A percentile compares a stretch with the other conserved stretches of the same genome.
Conservation (phyloP, 108 stramenopile species). For the Phaeodactylum tricornutum region DNA sequence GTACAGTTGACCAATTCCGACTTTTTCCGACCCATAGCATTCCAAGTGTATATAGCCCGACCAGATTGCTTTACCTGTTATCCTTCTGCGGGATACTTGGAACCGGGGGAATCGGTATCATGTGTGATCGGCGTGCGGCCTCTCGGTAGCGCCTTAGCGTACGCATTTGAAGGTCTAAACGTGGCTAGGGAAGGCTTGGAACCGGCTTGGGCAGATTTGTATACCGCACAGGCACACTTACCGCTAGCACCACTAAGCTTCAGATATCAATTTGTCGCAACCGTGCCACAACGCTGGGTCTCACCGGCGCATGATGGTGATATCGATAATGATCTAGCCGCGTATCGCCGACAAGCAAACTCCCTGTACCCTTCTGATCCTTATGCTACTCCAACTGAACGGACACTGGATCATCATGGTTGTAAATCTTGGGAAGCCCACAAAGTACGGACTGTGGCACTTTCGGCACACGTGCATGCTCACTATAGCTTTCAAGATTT, state of each 20-base stretch:
- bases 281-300: too few species aligned
- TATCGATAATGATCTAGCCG: too few species aligned
- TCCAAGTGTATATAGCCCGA: slow-evolving; percentile 42
- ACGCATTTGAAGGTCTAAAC: slow-evolving; percentile 39
- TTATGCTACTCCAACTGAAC: too few species aligned
- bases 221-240: slow-evolving; percentile 34
- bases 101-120: slow-evolving; percentile 41
- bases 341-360: not conserved
- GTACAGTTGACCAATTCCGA: slow-evolving; percentile 53
- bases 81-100: slow-evolving; percentile 53
- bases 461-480: too few species aligned
- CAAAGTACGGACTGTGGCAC: too few species aligned
- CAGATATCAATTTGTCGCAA: too few species aligned
- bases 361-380: too few species aligned
- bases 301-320: too few species aligned
- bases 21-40: slow-evolving; percentile 36
- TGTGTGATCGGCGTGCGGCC: slow-evolving; percentile 42
- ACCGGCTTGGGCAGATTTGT: slow-evolving; percentile 24
- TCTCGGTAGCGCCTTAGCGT: slow-evolving; percentile 30
- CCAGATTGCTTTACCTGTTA: slow-evolving; percentile 53
- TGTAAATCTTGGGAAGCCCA: too few species aligned
- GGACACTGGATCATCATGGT: too few species aligned
- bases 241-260: slow-evolving; percentile 54
- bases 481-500: too few species aligned
- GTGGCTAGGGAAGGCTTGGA: slow-evolving; percentile 45